phyloP scores from a whole-genome alignment of 371 early-diverging fungal species.

The Mucor velutinosus region DNA sequence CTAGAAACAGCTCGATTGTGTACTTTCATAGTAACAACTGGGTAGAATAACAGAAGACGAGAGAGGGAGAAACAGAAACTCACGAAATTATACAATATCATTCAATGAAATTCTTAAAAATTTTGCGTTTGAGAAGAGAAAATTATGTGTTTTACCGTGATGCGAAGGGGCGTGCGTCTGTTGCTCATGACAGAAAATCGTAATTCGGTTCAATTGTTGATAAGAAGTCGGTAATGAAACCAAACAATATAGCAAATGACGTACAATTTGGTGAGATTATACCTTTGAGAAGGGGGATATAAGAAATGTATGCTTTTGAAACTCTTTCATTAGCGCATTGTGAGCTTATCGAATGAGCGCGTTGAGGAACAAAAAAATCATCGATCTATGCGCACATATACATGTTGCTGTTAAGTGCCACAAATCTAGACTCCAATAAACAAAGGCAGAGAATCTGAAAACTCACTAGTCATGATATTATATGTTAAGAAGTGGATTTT shows the following conservation, averaged over 20 bases:
- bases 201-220: neutral
- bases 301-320: neutral
- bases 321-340: neutral
- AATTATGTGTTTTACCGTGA: no score
- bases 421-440: neutral
- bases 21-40: no score
- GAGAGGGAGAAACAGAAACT: neutral
- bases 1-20: neutral
- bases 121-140: neutral
- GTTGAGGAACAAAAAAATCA: neutral
- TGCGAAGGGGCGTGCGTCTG: neutral
- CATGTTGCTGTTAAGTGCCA: neutral
- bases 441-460: neutral
- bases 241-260: neutral
- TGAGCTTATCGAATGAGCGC: neutral
- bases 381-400: neutral
- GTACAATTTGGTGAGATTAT: neutral
- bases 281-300: neutral
- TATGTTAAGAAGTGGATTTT: neutral
- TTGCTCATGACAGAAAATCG: neutral
- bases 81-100: neutral
- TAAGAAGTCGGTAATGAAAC: neutral
- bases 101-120: neutral
- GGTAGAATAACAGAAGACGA: neutral
- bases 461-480: neutral